Conservation (phyloP, 2,329 filamentous ascomycete species). For the Neoscytalidium dimidiatum region DNA sequence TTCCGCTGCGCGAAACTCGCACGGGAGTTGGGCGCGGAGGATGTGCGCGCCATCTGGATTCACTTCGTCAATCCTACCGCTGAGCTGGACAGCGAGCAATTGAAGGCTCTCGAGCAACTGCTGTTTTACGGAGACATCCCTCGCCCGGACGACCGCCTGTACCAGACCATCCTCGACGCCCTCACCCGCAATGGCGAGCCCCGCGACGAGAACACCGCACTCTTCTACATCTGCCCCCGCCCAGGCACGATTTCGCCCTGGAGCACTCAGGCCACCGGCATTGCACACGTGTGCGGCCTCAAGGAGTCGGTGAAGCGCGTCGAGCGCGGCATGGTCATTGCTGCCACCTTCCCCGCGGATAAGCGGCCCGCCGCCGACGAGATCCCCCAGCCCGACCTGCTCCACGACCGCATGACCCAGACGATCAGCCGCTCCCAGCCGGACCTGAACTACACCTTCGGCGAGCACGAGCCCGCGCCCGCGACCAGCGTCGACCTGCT, state of each 20-base stretch:
- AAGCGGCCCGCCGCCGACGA: constrained; percentile 51
- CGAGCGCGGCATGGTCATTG: constrained; percentile 81
- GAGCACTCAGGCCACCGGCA: constrained; percentile 95
- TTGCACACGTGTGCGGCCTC: constrained; percentile 87
- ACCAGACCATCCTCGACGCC: constrained; percentile 48
- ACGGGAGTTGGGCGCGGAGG: constrained; percentile 46
- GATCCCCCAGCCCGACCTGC: constrained; percentile 65
- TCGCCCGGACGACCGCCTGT: constrained; percentile 46
- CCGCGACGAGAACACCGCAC: constrained; percentile 53
- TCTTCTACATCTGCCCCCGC: constrained; percentile 76
- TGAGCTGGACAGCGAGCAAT: constrained; percentile 46
- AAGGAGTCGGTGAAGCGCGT: constrained; percentile 72
- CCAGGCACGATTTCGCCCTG: constrained; percentile 87
- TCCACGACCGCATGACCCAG: constrained; percentile 97
- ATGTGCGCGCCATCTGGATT: constrained; percentile 53
- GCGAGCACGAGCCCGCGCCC: constrained; percentile 63
- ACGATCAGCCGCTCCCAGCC: constrained; percentile 68
- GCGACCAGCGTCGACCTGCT: constrained; percentile 78
- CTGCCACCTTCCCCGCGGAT: constrained; percentile 57
- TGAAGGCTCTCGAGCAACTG: constrained; percentile 58
- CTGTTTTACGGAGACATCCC: constrained; percentile 61
- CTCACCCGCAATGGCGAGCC: constrained; percentile 52
- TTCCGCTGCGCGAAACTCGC: constrained; percentile 51
- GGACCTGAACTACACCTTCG: constrained; percentile 75
- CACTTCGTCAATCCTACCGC: constrained; percentile 51